These are phyloP conservation scores for Rhizophagus prolifer DNA, from an alignment of 192 early-diverging fungal genomes.

Conservation along the genomic window DNA sequence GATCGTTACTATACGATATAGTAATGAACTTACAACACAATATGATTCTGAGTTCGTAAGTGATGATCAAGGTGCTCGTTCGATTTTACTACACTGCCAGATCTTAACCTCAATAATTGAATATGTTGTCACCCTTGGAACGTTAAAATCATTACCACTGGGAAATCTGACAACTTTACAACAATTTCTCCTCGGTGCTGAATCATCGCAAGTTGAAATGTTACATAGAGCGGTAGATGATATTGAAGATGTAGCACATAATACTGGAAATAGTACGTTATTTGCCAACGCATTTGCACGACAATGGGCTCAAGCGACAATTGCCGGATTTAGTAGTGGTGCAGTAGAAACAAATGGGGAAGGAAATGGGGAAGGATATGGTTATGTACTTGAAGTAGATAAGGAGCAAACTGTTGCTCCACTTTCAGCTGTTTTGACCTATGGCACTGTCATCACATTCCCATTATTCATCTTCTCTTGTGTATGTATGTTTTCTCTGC, in stretches of 20 bases:
- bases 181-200: background rate
- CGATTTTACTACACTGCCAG: background rate
- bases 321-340: background rate
- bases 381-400: background rate
- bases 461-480: background rate
- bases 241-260: background rate
- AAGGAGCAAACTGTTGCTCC: background rate
- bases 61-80: background rate
- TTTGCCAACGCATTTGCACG: conserved; percentile 2
- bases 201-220: background rate
- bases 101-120: background rate
- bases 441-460: background rate
- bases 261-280: background rate
- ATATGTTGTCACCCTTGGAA: conserved; percentile 3
- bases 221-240: background rate
- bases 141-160: background rate
- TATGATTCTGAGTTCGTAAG: background rate
- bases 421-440: background rate
- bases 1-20: background rate
- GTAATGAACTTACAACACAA: background rate
- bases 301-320: background rate
- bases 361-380: background rate
- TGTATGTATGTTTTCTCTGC: background rate
- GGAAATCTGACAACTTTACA: background rate
- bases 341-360: background rate